phyloP scores from a whole-genome alignment of 176 grass and related monocot species.

The Tillandsia leiboldiana region DNA sequence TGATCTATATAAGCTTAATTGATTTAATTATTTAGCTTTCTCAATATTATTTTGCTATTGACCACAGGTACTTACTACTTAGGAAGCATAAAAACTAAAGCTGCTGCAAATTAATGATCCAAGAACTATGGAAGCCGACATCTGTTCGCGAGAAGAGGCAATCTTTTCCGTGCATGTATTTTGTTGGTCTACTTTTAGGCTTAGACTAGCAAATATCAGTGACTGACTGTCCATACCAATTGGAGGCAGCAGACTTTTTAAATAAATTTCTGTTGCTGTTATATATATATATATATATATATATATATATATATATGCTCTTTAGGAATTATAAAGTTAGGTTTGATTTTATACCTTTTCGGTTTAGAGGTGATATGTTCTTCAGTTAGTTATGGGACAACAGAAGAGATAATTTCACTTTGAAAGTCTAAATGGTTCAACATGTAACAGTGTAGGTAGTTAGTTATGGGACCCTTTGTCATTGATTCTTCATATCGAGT shows the following conservation, averaged over 20 bases:
- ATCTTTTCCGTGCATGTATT: neutral
- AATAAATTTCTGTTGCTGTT: neutral
- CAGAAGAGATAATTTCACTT: too few relatives aligned
- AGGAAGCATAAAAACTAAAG: neutral
- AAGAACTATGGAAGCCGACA: neutral
- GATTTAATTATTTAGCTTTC: neutral
- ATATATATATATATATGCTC: neutral
- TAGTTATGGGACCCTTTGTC: too few relatives aligned
- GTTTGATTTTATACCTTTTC: neutral
- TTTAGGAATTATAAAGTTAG: neutral
- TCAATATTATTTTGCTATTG: neutral
- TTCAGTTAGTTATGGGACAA: too few relatives aligned
- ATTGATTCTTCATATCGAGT: too few relatives aligned
- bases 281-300: too few relatives aligned
- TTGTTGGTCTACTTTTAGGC: neutral
- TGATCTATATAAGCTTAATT: neutral
- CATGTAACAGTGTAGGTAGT: too few relatives aligned
- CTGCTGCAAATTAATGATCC: neutral
- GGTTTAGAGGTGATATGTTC: neutral
- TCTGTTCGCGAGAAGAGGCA: neutral
- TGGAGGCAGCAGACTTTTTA: neutral
- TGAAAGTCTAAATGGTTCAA: too few relatives aligned
- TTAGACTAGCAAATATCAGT: neutral
- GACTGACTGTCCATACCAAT: neutral
- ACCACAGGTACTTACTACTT: neutral